These are phyloP conservation scores for Hammondia hammondi DNA, from an alignment of 169 alveolate species.

Conservation along the genomic window DNA sequence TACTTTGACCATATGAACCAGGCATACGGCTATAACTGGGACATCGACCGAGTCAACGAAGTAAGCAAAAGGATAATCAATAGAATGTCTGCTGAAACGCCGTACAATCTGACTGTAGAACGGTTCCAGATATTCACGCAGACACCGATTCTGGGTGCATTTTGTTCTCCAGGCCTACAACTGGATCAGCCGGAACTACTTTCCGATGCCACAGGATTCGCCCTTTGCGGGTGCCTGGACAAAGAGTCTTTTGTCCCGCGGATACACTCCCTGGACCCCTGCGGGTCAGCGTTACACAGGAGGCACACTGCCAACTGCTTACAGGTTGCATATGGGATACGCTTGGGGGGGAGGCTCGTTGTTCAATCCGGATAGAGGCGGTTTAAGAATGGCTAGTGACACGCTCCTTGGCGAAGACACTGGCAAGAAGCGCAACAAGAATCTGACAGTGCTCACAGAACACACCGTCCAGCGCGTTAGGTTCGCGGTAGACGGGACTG, in stretches of 20 bases:
- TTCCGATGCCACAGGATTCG: constrained; percentile 28
- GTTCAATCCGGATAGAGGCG: not conserved
- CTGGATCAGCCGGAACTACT: constrained; percentile 6
- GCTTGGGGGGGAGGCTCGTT: constrained; percentile 31
- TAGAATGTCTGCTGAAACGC: not conserved
- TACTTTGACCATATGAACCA: constrained; percentile 64
- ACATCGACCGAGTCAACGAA: constrained; percentile 64
- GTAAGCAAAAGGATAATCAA: not conserved
- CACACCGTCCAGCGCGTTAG: constrained; percentile 10
- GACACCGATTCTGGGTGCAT: not conserved
- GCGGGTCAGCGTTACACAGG: constrained; percentile 3
- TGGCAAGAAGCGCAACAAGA: constrained; percentile 3
- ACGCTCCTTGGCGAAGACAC: constrained; percentile 14
- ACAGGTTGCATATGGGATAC: constrained; percentile 7
- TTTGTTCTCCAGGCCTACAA: constrained; percentile 12
- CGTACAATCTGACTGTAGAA: not conserved
- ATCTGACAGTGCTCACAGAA: constrained; percentile 18
- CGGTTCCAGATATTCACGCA: not conserved
- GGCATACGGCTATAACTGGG: constrained; percentile 65
- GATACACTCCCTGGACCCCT: constrained; percentile 4
- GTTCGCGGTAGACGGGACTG: not conserved
- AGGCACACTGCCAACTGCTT: constrained; percentile 4
- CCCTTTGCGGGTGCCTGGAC: constrained; percentile 31
- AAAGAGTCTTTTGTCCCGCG: not conserved
- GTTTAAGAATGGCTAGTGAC: not conserved